Base-by-base conservation (phyloP, 2,329 filamentous ascomycete species). In the Metarhizium rileyi region DNA sequence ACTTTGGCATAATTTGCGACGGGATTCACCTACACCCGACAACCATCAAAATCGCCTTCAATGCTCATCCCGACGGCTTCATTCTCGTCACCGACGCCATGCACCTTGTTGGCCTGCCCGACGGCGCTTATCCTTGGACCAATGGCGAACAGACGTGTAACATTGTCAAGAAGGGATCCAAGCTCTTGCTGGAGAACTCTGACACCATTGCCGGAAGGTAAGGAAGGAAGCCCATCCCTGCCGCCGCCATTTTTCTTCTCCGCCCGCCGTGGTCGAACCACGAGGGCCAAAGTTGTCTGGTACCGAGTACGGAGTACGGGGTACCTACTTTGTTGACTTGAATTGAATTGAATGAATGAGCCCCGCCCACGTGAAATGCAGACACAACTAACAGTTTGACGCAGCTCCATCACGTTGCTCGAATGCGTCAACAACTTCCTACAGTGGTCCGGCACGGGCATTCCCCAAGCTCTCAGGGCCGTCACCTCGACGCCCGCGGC, bases 11-110 rank as follows among this genome's bases (percentile, higher is more conserved):
- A 60, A 95, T 96, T 53, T 81, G 87, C 3, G 90, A 96, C 62
- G 90, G 90, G 20, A 89, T 94, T 54, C 90, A 96, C 63, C 73
- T 95, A 28, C 90, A 95, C 59, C 87, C 89, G 0, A 90, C 88
- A 1, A 87, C 86, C 0, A 81, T 95, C 67, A 90, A 90, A 65
- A 91, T 95, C 52, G 90, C 90, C 2, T 94, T 84, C 71, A 87
- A 87, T 56, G 84, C 89, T 0, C 87, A 95, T 61, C 89, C 88
- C 0, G 78, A 84, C 4, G 90, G 90, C 1, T 83, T 93, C 60
- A 86, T 95, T 52, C 78, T 96, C 5, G 90, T 96, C 42, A 95
- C 90, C 0, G 90, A 96, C 66, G 90, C 90, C 5, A 95, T 95
- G 88, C 83, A 87, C 57, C 76, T 95, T 16, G 84, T 87, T 20